These are phyloP conservation scores for Gossypium stocksii DNA, from an alignment of 345 rosid species.

Conservation along the genomic window DNA sequence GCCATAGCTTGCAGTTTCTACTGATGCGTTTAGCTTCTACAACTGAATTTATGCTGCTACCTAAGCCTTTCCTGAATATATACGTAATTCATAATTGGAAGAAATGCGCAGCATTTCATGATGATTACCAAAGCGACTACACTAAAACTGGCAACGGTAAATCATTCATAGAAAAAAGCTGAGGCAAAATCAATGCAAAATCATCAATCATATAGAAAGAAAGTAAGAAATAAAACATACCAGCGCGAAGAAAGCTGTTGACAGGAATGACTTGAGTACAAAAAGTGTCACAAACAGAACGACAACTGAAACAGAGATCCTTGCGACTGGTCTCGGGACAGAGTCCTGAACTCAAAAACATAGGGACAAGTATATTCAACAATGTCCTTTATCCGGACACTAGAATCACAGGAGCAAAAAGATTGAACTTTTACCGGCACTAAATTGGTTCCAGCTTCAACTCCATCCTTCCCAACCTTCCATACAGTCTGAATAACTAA, in stretches of 20 bases:
- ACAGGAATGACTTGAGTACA: slow-evolving; percentile 59
- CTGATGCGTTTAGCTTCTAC: background rate
- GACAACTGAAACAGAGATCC: slow-evolving; percentile 46
- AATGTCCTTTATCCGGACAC: background rate
- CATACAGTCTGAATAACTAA: slow-evolving; percentile 67
- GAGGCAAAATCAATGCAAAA: background rate
- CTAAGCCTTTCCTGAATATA: background rate
- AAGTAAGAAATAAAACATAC: slow-evolving; percentile 32
- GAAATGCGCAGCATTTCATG: background rate
- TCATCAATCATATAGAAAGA: background rate
- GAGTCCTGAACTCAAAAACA: slow-evolving; percentile 34
- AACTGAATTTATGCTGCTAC: background rate
- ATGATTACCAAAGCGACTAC: background rate
- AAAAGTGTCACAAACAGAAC: slow-evolving; percentile 46
- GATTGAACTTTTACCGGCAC: slow-evolving; percentile 67
- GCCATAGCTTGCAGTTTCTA: background rate
- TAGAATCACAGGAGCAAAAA: slow-evolving; percentile 12
- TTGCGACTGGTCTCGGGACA: slow-evolving; percentile 63
- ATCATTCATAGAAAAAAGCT: background rate
- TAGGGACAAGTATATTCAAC: background rate
- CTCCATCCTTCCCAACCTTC: slow-evolving; percentile 81
- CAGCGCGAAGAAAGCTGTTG: slow-evolving; percentile 80
- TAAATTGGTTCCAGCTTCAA: slow-evolving; percentile 72
- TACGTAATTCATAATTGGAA: background rate
- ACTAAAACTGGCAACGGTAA: background rate